A percentile compares a stretch with the other conserved stretches of the same genome.
Conservation (phyloP, 345 rosid genomes). For the Populus ilicifolia region DNA sequence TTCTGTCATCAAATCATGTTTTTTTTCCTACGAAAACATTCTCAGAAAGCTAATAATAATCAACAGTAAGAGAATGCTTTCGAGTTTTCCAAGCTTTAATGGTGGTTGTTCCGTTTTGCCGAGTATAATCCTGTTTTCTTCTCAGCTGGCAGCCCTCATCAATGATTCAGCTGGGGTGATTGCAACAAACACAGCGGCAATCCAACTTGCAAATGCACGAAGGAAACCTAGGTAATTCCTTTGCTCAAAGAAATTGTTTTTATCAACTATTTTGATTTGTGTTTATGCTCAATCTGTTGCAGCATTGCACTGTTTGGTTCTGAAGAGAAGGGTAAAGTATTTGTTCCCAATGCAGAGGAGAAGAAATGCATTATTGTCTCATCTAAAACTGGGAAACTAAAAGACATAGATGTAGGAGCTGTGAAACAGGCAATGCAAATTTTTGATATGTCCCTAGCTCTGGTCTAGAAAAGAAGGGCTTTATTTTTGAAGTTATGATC, state of each 20-base stretch:
- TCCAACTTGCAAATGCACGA: slow-evolving; percentile 82
- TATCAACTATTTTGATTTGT: background rate
- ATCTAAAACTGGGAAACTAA: slow-evolving; percentile 67
- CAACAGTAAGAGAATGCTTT: background rate
- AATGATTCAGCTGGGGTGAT: slow-evolving; percentile 88
- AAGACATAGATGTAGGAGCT: slow-evolving; percentile 53
- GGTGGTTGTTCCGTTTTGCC: too few relatives aligned
- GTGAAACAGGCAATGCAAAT: slow-evolving; percentile 59
- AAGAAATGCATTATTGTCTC: slow-evolving; percentile 55
- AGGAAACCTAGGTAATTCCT: slow-evolving; percentile 59
- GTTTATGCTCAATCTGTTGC: slow-evolving; percentile 13
- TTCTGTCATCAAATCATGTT: background rate
- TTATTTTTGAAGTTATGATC: background rate
- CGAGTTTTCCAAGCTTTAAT: too few relatives aligned
- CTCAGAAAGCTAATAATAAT: background rate
- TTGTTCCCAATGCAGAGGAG: slow-evolving; percentile 63
- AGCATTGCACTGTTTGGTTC: slow-evolving; percentile 83
- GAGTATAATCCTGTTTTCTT: background rate
- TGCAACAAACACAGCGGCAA: slow-evolving; percentile 85
- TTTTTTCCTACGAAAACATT: background rate
- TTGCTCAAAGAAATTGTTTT: background rate
- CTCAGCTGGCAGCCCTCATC: slow-evolving; percentile 81
- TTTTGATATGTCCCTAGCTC: slow-evolving; percentile 63
- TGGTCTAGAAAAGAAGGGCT: slow-evolving; percentile 35
- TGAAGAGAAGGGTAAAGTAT: slow-evolving; percentile 62